These are phyloP conservation scores for Blastobotrys serpentis DNA, from an alignment of 1,139 yeast genomes.

Conservation along the genomic window DNA sequence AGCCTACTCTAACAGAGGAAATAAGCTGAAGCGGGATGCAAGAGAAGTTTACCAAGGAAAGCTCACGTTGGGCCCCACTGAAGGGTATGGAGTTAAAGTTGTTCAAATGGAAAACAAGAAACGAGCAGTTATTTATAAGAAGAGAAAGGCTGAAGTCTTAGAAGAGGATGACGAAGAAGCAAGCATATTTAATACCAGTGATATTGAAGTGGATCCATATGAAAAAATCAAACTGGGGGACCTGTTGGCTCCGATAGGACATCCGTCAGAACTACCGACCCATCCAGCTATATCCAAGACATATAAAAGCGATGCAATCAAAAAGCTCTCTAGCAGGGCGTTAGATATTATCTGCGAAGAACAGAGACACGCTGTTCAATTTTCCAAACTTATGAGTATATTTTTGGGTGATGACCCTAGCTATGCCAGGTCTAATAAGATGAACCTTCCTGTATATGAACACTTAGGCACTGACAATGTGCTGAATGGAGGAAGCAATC, in stretches of 20 bases:
- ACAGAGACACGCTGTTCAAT: constrained; percentile 67
- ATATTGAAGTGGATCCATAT: constrained; percentile 43
- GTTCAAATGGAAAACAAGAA: constrained; percentile 38
- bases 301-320: constrained; percentile 52
- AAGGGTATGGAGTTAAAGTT: constrained; percentile 35
- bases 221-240: constrained; percentile 49
- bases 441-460: constrained; percentile 68
- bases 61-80: constrained; percentile 39
- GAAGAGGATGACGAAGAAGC: constrained; percentile 27
- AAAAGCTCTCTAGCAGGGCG: constrained; percentile 63
- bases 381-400: constrained; percentile 69
- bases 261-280: constrained; percentile 74
- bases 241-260: constrained; percentile 70
- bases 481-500: constrained; percentile 17
- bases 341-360: constrained; percentile 77
- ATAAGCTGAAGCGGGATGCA: constrained; percentile 54
- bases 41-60: constrained; percentile 42
- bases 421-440: constrained; percentile 58
- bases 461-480: constrained; percentile 48
- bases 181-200: constrained; percentile 23
- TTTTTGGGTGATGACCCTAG: constrained; percentile 85
- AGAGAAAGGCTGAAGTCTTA: constrained; percentile 25
- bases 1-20: constrained; percentile 53
- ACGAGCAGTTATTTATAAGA: constrained; percentile 38
- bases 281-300: constrained; percentile 72